phyloP scores from a whole-genome alignment of 352 stramenopile genomes.

The Pseudoperonospora humuli region DNA sequence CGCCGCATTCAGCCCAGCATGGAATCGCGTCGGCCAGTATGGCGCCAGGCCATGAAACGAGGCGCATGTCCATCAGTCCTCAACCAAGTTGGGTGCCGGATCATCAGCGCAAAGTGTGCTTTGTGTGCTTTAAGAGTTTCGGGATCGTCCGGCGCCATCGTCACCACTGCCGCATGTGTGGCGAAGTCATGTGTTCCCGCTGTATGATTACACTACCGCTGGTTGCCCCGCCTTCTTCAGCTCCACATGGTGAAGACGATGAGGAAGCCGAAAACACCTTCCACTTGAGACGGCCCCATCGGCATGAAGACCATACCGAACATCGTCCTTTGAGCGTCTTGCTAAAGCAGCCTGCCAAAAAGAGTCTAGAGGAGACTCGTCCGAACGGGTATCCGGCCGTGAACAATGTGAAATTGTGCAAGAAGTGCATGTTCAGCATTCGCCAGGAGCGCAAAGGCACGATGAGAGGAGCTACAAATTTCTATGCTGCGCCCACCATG shows the following conservation, averaged over 20 bases:
- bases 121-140: conserved; percentile 68
- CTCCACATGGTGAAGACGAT: conserved; percentile 14
- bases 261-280: conserved; percentile 1
- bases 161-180: conserved; percentile 74
- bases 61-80: conserved; percentile 23
- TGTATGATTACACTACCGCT: conserved; percentile 66
- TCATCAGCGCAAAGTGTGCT: conserved; percentile 48
- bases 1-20: conserved; percentile 13
- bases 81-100: conserved; percentile 54
- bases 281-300: conserved; percentile 7
- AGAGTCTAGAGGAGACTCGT: conserved; percentile 31
- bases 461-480: conserved; percentile 34
- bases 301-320: conserved; percentile 10
- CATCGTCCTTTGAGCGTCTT: conserved; percentile 16
- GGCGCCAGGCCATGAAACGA: conserved; percentile 7
- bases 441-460: conserved; percentile 55
- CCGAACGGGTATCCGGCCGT: conserved; percentile 47
- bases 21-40: conserved; percentile 11
- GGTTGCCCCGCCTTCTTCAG: conserved; percentile 30
- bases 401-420: conserved; percentile 64
- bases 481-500: conserved; percentile 43
- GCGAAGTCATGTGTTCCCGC: conserved; percentile 59
- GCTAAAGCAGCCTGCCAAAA: conserved; percentile 36
- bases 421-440: conserved; percentile 68
- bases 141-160: conserved; percentile 49